Evolutionary conservation across 345 rosid genomes (phyloP).

Genomic region (Aethionema arabicum): DNA sequence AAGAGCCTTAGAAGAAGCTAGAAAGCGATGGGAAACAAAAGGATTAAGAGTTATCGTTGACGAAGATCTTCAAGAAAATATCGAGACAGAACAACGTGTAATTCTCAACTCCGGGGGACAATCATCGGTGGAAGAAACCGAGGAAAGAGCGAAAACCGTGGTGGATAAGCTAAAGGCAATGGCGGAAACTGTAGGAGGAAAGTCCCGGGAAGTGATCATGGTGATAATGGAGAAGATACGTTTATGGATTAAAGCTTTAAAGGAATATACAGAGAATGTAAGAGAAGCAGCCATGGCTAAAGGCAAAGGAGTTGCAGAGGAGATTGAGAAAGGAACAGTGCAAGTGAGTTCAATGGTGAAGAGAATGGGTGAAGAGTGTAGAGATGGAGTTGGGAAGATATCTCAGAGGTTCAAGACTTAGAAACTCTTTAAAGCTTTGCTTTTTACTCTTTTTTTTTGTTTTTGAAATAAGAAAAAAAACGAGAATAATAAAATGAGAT

Average conservation of each 20-base stretch:
- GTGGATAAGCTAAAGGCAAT: conserved; percentile 60
- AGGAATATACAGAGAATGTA: conserved; percentile 42
- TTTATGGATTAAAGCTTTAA: conserved; percentile 44
- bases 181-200: conserved; percentile 50
- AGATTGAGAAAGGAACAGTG: conserved; percentile 53
- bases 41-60: conserved; percentile 86
- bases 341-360: conserved; percentile 48
- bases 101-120: conserved; percentile 53
- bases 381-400: conserved; percentile 41
- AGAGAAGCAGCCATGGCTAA: conserved; percentile 31
- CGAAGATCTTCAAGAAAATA: conserved; percentile 64
- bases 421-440: not conserved
- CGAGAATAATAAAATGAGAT: conserved; percentile 34
- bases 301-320: conserved; percentile 49
- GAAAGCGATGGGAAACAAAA: conserved; percentile 81
- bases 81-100: conserved; percentile 39
- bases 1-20: conserved; percentile 79
- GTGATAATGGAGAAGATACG: conserved; percentile 51
- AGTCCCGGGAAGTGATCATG: conserved; percentile 53
- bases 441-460: conserved; percentile 4
- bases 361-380: conserved; percentile 42
- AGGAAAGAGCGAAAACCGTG: conserved; percentile 58
- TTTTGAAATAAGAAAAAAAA: conserved; percentile 9
- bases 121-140: conserved; percentile 56
- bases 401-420: conserved; percentile 39